Base-by-base conservation (phyloP, 345 rosid genomes). In the Alliaria petiolata region DNA sequence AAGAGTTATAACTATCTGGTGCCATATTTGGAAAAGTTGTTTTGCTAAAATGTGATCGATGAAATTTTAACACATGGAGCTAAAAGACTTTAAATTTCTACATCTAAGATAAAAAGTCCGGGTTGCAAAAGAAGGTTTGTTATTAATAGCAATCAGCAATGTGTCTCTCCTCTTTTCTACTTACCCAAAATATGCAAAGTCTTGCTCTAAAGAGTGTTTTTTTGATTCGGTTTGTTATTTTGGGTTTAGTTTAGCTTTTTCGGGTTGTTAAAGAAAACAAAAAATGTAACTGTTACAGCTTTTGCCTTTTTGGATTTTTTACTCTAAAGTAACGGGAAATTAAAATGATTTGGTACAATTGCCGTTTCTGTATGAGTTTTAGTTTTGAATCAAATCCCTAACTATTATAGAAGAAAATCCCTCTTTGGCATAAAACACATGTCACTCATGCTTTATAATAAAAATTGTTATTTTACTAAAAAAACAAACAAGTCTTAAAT, bases 401-500 rank as follows among this genome's bases (percentile, higher is more conserved):
- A 58, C 39, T 25, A 58, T 25, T 25, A 45, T 34, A 46, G 14
- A 19, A 17, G 47, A 71, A 30, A 20, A 44, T 7, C 46, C 8
- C 16, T 8, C 67, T 50, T 40, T 51, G 53, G 62, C 53, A 30
- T 50, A 51, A 6, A 61, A 9, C 69, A 31, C 45, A 71, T 62
- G 76, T 6, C 63, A 53, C 6, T 34, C 38, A 62, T 52, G 36
- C 14, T 31, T 57, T 40, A 30, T 61, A 35, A n/a, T 40, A 16
- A n/a, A 30, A 30, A 12, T 31, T 70, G 67, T 62, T 11, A 4
- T 50, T 50, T 43, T 17, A 36, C 35, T n/a, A 19, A 46, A 45
- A 62, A 9, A 35, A 30, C 0, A 30, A 42, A 22, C n/a, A 50
- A 30, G 5, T 38, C 52, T 61, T 26, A 9, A 50, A 28, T 42